These are phyloP conservation scores for Claviceps africana DNA, from an alignment of 2,329 filamentous ascomycete species.

Conservation along the genomic window DNA sequence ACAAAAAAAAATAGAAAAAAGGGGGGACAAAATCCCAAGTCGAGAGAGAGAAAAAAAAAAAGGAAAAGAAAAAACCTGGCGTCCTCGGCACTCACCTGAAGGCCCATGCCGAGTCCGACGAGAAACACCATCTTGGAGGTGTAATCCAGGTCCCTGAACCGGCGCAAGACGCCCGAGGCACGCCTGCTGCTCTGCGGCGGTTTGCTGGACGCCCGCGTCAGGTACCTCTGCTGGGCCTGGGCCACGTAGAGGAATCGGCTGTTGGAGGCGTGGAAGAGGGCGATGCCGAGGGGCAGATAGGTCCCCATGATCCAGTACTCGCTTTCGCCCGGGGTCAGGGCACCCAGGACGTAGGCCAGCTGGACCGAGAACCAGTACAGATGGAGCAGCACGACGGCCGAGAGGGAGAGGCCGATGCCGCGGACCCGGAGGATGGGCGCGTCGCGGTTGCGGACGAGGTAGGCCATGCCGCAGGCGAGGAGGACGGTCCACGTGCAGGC, in stretches of 20 bases:
- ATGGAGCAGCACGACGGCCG: conserved; percentile 25
- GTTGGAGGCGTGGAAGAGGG: conserved; percentile 51
- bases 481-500: conserved; percentile 20
- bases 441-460: conserved; percentile 22
- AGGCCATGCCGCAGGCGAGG: conserved; percentile 24
- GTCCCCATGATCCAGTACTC: conserved; percentile 54
- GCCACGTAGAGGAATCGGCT: conserved; percentile 44
- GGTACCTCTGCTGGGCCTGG: conserved; percentile 29
- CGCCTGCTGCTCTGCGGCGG: conserved; percentile 9
- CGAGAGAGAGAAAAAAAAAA: not conserved
- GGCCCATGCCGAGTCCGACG: conserved; percentile 38
- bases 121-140: conserved; percentile 30
- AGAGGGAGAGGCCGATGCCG: conserved; percentile 25
- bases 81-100: conserved; percentile 31
- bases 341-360: conserved; percentile 22
- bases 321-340: conserved; percentile 29
- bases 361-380: conserved; percentile 27
- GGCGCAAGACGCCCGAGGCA: conserved; percentile 13
- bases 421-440: conserved; percentile 25
- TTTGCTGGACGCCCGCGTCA: not conserved
- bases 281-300: conserved; percentile 49
- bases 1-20: not conserved
- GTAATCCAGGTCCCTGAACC: conserved; percentile 24
- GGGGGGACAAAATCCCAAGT: too few relatives aligned
- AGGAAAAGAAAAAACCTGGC: not conserved